Conservation (phyloP, 208 protist species). For the Zelonia costaricensis region DNA sequence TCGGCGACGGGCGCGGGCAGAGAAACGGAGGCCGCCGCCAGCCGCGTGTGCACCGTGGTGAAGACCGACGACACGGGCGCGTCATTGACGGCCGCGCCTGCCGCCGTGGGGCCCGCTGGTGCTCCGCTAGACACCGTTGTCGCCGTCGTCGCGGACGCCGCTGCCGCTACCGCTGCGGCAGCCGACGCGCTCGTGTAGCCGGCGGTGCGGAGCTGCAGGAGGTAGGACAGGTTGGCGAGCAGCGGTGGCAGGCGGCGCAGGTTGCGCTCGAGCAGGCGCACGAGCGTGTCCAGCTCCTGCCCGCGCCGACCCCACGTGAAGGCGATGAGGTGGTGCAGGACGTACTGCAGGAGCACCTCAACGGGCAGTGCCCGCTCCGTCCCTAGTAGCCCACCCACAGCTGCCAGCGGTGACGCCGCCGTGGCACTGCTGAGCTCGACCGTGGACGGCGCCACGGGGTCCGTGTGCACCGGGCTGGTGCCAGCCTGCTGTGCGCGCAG, state of each 20-base stretch:
- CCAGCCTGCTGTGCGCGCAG: not conserved
- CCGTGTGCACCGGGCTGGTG: not conserved
- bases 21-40: constrained; percentile 5
- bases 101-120: not conserved
- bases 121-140: constrained; percentile 1
- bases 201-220: constrained; percentile 32
- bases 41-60: constrained; percentile 18
- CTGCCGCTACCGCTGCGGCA: constrained; percentile 9
- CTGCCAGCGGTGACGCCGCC: not conserved
- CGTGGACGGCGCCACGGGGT: not conserved
- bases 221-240: constrained; percentile 51
- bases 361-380: constrained; percentile 48
- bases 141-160: not conserved
- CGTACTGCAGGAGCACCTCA: constrained; percentile 72
- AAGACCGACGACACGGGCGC: constrained; percentile 3
- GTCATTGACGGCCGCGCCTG: not conserved
- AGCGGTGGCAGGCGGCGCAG: constrained; percentile 70
- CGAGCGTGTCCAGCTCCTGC: constrained; percentile 58
- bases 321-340: constrained; percentile 68
- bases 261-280: constrained; percentile 75
- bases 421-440: not conserved
- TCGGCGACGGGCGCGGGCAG: not conserved
- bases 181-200: constrained; percentile 35
- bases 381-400: constrained; percentile 5
- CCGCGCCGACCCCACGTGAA: constrained; percentile 68